Base-by-base conservation (phyloP, 805 yeast species). In the Lipomyces lipofer region DNA sequence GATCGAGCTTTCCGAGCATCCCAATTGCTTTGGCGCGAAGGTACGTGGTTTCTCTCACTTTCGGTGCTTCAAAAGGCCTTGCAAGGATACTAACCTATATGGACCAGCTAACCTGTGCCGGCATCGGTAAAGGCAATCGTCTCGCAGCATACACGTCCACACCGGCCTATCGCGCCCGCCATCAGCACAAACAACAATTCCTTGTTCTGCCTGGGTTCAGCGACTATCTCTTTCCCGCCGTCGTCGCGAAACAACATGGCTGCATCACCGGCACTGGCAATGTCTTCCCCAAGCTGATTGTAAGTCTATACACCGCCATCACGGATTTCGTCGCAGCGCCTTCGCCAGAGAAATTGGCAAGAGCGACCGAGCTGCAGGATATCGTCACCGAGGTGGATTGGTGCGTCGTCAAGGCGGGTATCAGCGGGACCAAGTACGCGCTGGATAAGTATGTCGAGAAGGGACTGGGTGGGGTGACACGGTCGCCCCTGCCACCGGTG, bases 221-320 rank as follows among this genome's bases (percentile, higher is more conserved):
- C 30, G 82, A 80, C 64, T 66, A 77, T 38, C 66, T 80, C 25
- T 64, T 78, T 35, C 81, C 83, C 25, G 77, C 75, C 12, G 67
- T 78, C 49, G 51, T 73, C 1, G 73, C 77, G 19, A 80, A 80
- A n/a, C 73, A 73, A 51, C 68, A 71, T 49, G 84, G 82, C 30
- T 71, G 81, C 32, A 75, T 80, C 52, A 82, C 79, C 61, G 83
- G 82, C n/a, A 67, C 78, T 28, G 70, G 77, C 45, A 81, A 81
- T 36, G 80, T 79, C 2, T 78, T 72, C 69, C 84, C 84, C 55
- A 76, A 77, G 67, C 68, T 75, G 5, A 73, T 73, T 44, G 78
- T 75, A 51, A 69, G 69, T 45, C 70, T 77, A 43, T 58, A 63
- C 44, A 45, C 48, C n/a, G 58, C 53, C 30, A 36, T 48, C 8